phyloP scores from a whole-genome alignment of 78 protist species.

The Thecamonas trahens region DNA sequence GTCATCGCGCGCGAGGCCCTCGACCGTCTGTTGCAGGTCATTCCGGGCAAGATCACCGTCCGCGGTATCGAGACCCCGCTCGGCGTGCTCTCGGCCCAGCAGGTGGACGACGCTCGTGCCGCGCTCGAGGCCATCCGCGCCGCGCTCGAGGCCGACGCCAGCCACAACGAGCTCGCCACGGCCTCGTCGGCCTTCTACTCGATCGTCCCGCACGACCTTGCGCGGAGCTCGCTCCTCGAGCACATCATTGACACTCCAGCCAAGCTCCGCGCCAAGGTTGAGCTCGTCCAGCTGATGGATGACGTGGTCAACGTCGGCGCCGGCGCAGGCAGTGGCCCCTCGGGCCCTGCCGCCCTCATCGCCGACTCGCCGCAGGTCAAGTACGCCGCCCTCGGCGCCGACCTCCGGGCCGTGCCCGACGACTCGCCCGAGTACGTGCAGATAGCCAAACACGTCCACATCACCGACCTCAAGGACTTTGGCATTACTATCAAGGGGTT shows the following conservation, averaged over 20 bases:
- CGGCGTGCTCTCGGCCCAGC: neutral
- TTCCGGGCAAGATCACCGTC: neutral
- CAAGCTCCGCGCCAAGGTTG: neutral
- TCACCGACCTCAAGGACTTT: neutral
- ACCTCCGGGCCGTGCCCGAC: neutral
- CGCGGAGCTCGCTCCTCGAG: neutral
- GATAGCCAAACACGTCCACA: neutral
- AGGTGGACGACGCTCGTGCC: neutral
- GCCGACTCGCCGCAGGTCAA: too few species aligned
- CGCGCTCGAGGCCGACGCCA: neutral
- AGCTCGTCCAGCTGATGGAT: constrained; percentile 6
- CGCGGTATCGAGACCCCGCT: constrained; percentile 3
- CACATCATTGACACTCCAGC: neutral
- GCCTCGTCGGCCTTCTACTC: constrained; percentile 8
- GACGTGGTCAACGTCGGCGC: neutral
- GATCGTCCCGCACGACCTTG: constrained; percentile 5
- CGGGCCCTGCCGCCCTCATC: neutral
- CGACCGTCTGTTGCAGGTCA: neutral
- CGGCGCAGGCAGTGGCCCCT: neutral
- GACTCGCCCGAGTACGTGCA: neutral
- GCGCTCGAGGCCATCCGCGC: neutral
- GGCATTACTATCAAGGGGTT: neutral
- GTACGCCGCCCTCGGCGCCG: constrained; percentile 22
- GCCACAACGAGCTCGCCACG: too few species aligned
- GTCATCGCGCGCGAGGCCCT: neutral